phyloP scores from a whole-genome alignment of 148 eudicot genomes.

The Arctostaphylos glauca region DNA sequence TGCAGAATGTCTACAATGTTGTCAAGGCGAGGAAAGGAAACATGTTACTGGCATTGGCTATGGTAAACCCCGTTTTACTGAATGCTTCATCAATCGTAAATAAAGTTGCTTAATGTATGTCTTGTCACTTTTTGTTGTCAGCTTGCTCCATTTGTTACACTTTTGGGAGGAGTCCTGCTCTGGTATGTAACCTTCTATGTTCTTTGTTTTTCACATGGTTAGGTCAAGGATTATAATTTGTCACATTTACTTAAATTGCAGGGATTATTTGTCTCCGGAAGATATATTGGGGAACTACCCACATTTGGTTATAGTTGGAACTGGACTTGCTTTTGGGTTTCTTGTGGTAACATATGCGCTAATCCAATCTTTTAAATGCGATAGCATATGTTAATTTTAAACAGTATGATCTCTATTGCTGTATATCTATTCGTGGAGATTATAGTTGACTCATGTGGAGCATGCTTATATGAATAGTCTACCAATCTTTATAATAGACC shows the following conservation, averaged over 20 bases:
- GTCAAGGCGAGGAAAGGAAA: conserved; percentile 77
- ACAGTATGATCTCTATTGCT: not conserved
- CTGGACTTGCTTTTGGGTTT: conserved; percentile 94
- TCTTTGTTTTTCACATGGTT: conserved; percentile 10
- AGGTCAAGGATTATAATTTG: not conserved
- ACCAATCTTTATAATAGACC: not conserved
- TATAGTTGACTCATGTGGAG: not conserved
- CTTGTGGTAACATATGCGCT: conserved; percentile 63
- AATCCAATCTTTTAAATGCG: not conserved
- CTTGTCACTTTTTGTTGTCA: conserved; percentile 30
- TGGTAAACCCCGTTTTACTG: conserved; percentile 46
- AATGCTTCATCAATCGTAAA: not conserved
- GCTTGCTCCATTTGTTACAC: conserved; percentile 84
- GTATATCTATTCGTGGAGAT: not conserved
- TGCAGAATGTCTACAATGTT: conserved; percentile 64
- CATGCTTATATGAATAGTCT: not conserved
- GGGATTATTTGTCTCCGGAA: conserved; percentile 83
- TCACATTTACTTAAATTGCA: conserved; percentile 22
- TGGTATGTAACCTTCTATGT: conserved; percentile 47
- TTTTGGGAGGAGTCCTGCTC: conserved; percentile 65
- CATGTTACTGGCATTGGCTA: conserved; percentile 85
- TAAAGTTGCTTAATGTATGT: not conserved
- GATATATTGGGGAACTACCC: conserved; percentile 71
- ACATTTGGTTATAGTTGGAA: conserved; percentile 70
- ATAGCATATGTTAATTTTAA: not conserved